Percentiles rank a stretch among this genome's conserved stretches.
phyloP scores from a whole-genome alignment of 495 filamentous ascomycete genomes.

The Friedmanniomyces endolithicus region DNA sequence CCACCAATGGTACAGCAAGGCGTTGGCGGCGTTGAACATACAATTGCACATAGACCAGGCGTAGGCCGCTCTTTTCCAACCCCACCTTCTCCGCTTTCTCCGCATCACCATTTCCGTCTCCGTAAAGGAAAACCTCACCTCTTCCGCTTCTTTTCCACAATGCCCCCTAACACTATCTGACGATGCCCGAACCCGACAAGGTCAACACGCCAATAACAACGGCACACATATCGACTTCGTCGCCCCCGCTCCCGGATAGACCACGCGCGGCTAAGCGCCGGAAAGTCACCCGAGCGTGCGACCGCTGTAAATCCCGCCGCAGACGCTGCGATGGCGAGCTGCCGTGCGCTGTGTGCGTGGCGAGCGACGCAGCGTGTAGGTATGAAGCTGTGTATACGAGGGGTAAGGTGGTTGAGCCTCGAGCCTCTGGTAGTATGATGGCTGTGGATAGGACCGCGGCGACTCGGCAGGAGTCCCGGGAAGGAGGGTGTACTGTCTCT shows the following conservation, averaged over 20 bases:
- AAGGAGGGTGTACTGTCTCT: no score
- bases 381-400: background rate
- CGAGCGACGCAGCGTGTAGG: background rate
- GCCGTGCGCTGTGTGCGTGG: background rate
- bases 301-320: background rate
- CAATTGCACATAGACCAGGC: background rate
- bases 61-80: no score
- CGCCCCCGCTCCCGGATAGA: background rate
- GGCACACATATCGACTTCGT: background rate
- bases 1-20: background rate
- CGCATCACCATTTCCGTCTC: no score
- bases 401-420: background rate
- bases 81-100: no score
- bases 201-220: background rate
- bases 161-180: background rate
- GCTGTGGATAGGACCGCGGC: background rate
- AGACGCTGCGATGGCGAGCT: background rate
- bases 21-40: constrained; percentile 1
- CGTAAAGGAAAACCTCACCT: background rate
- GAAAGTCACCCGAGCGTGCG: background rate
- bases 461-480: no score
- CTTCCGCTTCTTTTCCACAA: background rate
- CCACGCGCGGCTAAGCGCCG: background rate
- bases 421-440: background rate
- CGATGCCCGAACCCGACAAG: background rate